phyloP scores from a whole-genome alignment of 1,284 basidiomycete species.

The Apiotrichum laibachii region DNA sequence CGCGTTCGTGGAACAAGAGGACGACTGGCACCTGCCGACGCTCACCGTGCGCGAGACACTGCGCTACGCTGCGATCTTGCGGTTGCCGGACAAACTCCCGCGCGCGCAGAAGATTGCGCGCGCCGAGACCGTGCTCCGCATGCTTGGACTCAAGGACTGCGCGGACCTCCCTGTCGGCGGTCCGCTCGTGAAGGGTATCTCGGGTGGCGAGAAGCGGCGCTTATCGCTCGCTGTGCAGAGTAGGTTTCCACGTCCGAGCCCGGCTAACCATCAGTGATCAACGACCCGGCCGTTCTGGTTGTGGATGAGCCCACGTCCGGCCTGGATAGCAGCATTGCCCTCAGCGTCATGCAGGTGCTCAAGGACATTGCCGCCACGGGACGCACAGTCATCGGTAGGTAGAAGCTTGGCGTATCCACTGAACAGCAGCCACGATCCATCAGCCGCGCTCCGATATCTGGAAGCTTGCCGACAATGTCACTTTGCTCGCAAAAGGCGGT shows the following conservation, averaged over 20 bases:
- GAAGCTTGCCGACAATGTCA: constrained; percentile 54
- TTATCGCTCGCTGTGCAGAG: constrained; percentile 58
- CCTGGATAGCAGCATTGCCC: constrained; percentile 57
- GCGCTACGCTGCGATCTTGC: constrained; percentile 56
- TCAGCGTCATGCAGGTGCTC: constrained; percentile 52
- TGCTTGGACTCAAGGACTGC: constrained; percentile 57
- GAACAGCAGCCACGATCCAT: constrained; percentile 54
- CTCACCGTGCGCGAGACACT: constrained; percentile 54
- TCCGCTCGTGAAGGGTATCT: constrained; percentile 56
- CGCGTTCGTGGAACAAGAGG: constrained; percentile 58
- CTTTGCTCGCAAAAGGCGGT: constrained; percentile 57
- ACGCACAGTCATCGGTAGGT: constrained; percentile 55
- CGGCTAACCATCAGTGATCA: constrained; percentile 41
- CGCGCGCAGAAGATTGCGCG: constrained; percentile 52
- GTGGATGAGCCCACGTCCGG: constrained; percentile 55
- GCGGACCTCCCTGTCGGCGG: constrained; percentile 59
- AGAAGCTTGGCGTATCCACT: neutral
- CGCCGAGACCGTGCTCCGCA: constrained; percentile 55
- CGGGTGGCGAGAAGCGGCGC: constrained; percentile 58
- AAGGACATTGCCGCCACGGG: constrained; percentile 56
- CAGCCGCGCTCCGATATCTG: constrained; percentile 58
- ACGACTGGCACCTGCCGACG: constrained; percentile 55
- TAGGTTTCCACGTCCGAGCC: constrained; percentile 10
- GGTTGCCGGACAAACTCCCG: constrained; percentile 53
- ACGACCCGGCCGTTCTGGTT: constrained; percentile 55